phyloP scores from a whole-genome alignment of 805 yeast genomes.

The Ogataea pignaliae region DNA sequence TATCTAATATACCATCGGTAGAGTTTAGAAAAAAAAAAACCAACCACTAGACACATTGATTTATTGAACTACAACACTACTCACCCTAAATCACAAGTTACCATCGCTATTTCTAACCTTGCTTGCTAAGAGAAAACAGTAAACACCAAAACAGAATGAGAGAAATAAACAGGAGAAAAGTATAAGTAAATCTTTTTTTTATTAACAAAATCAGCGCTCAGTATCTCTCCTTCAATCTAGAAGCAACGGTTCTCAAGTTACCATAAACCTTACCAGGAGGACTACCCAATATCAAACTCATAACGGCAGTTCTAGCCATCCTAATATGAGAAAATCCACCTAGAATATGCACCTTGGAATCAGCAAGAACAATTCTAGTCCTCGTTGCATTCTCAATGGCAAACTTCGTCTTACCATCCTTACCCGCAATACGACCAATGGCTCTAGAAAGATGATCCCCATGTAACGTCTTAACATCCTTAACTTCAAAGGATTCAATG shows the following conservation, averaged over 20 bases:
- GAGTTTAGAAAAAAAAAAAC: no score
- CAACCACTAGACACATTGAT: no score
- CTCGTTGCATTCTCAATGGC: constrained; percentile 98
- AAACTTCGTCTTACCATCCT: constrained; percentile 97
- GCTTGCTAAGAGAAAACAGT: no score
- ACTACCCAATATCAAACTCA: constrained; percentile 89
- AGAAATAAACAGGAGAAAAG: no score
- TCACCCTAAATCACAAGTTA: no score
- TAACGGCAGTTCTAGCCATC: constrained; percentile 98
- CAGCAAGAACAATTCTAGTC: constrained; percentile 96
- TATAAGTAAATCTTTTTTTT: no score
- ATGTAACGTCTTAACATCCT: constrained; percentile 90
- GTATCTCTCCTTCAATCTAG: constrained; percentile 94
- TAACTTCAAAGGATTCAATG: constrained; percentile 94
- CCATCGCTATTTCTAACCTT: no score
- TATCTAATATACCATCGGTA: no score
- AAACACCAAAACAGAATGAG: no score
- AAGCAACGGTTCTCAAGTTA: constrained; percentile 92
- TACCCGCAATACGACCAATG: constrained; percentile 99
- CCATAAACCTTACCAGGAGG: constrained; percentile 99
- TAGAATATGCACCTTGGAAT: constrained; percentile 89
- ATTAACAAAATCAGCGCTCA: constrained; percentile 29
- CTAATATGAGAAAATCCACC: constrained; percentile 97
- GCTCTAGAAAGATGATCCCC: constrained; percentile 99
- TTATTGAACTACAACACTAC: no score